These are phyloP conservation scores for Triglochin maritima DNA, from an alignment of 106 monocot species.

Conservation along the genomic window DNA sequence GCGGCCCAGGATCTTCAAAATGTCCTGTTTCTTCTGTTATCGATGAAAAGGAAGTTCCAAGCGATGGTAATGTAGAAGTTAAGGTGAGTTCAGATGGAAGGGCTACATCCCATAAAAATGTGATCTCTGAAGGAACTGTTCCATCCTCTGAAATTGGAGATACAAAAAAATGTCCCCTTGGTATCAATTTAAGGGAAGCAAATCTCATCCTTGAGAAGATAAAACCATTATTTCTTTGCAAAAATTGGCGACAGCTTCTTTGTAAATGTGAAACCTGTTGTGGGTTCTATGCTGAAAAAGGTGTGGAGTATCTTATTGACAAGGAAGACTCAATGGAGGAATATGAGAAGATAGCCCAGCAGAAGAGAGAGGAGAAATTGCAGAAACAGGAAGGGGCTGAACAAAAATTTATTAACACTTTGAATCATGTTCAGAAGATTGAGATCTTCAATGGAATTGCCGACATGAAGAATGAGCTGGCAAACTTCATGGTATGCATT, in stretches of 20 bases:
- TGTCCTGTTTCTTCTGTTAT: background rate
- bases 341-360: constrained; percentile 74
- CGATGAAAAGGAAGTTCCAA: no score
- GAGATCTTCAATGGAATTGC: constrained; percentile 77
- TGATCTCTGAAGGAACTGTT: constrained; percentile 1
- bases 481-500: constrained; percentile 65
- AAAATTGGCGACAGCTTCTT: constrained; percentile 66
- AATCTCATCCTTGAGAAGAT: constrained; percentile 25
- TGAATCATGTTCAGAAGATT: constrained; percentile 85
- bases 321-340: constrained; percentile 75
- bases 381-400: constrained; percentile 76
- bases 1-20: constrained; percentile 1
- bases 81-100: constrained; percentile 4
- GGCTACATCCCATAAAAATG: constrained; percentile 8
- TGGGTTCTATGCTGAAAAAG: constrained; percentile 50
- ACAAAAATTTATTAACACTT: constrained; percentile 58
- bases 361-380: constrained; percentile 64
- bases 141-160: background rate
- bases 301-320: constrained; percentile 53
- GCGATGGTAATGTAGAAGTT: no score
- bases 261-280: constrained; percentile 60
- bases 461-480: constrained; percentile 79
- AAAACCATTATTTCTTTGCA: constrained; percentile 75
- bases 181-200: constrained; percentile 30
- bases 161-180: constrained; percentile 41